phyloP scores from a whole-genome alignment of 805 yeast genomes.

The Hanseniaspora pseudoguilliermondii region DNA sequence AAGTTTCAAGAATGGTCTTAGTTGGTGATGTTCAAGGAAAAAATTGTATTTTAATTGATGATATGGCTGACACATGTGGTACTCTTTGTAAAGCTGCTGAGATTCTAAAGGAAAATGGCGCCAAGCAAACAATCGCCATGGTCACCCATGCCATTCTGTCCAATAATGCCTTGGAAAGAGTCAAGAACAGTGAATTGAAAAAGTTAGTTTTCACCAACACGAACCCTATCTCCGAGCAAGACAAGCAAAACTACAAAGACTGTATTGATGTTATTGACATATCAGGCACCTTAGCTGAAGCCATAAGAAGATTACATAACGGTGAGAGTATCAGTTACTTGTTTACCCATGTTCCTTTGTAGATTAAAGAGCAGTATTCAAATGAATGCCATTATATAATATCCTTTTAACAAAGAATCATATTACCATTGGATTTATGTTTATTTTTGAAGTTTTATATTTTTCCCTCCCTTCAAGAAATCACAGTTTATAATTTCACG shows the following conservation, averaged over 20 bases:
- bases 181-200: conserved; percentile 54
- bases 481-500: too few relatives aligned
- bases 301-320: conserved; percentile 71
- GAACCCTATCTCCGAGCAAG: conserved; percentile 59
- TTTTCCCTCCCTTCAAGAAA: too few relatives aligned
- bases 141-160: conserved; percentile 73
- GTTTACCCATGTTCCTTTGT: conserved; percentile 51
- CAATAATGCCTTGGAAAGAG: conserved; percentile 59
- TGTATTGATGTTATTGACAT: conserved; percentile 59
- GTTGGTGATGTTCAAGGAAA: conserved; percentile 75
- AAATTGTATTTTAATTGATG: conserved; percentile 68
- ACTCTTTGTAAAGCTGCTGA: conserved; percentile 76
- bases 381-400: not conserved
- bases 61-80: conserved; percentile 86
- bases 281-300: conserved; percentile 64
- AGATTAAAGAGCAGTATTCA: not conserved
- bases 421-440: too few relatives aligned
- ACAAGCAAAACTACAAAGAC: conserved; percentile 37
- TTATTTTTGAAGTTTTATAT: too few relatives aligned
- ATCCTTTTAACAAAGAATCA: too few relatives aligned
- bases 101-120: conserved; percentile 47
- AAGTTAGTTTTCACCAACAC: conserved; percentile 70
- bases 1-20: conserved; percentile 69
- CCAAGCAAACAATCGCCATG: conserved; percentile 63
- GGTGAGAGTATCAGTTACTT: conserved; percentile 77